phyloP scores from a whole-genome alignment of 192 early-diverging fungal genomes.

The Paraglomus brasilianum region DNA sequence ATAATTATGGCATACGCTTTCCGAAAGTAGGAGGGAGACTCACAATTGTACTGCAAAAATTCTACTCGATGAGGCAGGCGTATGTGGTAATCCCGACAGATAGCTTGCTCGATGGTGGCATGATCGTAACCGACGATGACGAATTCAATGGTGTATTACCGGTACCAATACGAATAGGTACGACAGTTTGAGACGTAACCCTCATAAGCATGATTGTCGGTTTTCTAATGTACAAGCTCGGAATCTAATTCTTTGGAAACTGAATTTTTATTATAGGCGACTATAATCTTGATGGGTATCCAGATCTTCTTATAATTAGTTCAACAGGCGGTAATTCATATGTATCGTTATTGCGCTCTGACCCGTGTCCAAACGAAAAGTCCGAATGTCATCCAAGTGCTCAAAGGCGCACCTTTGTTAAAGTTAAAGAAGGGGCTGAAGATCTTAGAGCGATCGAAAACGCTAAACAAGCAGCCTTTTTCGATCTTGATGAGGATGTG shows the following conservation, averaged over 20 bases:
- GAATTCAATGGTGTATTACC: constrained; percentile 56
- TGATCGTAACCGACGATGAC: constrained; percentile 42
- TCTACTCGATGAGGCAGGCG: constrained; percentile 24
- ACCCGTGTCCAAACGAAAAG: constrained; percentile 49
- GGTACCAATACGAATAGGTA: constrained; percentile 56
- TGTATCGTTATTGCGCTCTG: constrained; percentile 68
- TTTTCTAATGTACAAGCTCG: background rate
- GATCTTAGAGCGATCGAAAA: constrained; percentile 49
- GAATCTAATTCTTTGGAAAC: background rate
- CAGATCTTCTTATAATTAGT: constrained; percentile 78
- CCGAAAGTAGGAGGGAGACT: too few species aligned
- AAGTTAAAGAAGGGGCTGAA: constrained; percentile 65
- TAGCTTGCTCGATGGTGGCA: constrained; percentile 47
- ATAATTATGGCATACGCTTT: background rate
- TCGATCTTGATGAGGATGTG: constrained; percentile 92
- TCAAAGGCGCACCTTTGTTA: constrained; percentile 59
- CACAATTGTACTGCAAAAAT: too few species aligned
- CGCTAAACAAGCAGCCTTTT: constrained; percentile 68
- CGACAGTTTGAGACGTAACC: background rate
- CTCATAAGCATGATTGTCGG: background rate
- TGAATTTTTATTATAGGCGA: constrained; percentile 52
- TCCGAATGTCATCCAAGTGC: constrained; percentile 47
- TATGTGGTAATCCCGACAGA: constrained; percentile 43
- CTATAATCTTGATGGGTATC: constrained; percentile 88
- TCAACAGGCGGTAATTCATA: constrained; percentile 46